Evolutionary conservation across 1,284 basidiomycete species (phyloP).

Genomic region (Sporisorium reilianum): DNA sequence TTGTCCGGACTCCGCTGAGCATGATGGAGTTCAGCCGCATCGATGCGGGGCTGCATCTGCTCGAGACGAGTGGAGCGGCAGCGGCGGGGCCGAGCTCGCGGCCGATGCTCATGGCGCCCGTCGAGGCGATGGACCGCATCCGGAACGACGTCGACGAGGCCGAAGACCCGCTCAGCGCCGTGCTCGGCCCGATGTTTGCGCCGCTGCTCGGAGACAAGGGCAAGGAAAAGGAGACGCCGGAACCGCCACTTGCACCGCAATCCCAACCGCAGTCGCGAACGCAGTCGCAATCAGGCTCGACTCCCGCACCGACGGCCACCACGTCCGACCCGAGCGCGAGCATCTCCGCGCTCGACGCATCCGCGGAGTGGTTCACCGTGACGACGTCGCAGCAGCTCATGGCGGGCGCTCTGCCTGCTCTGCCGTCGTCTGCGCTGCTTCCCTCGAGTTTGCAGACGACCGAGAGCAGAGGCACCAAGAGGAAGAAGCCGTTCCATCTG

Average conservation of each 20-base stretch:
- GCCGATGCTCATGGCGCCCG: slow-evolving; percentile 23
- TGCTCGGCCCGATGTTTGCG: slow-evolving; percentile 30
- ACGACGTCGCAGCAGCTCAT: slow-evolving; percentile 52
- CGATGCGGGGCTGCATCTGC: slow-evolving; percentile 30
- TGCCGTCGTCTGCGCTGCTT: slow-evolving; percentile 28
- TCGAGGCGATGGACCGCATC: slow-evolving; percentile 38
- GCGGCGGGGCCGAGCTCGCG: slow-evolving; percentile 37
- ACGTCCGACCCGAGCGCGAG: background rate
- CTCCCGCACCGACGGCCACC: slow-evolving; percentile 9
- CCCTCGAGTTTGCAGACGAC: background rate
- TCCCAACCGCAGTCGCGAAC: slow-evolving; percentile 14
- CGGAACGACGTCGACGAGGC: slow-evolving; percentile 24
- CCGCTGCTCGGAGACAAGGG: slow-evolving; percentile 28
- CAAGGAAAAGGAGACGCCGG: slow-evolving; percentile 43
- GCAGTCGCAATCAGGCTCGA: slow-evolving; percentile 8
- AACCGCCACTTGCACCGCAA: slow-evolving; percentile 15
- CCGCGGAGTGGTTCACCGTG: slow-evolving; percentile 57
- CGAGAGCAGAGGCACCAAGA: slow-evolving; percentile 11
- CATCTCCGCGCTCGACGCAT: slow-evolving; percentile 18
- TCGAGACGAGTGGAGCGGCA: slow-evolving; percentile 8
- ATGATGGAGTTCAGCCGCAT: slow-evolving; percentile 73
- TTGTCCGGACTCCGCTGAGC: slow-evolving; percentile 80
- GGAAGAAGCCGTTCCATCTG: slow-evolving; percentile 30
- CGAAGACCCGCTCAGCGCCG: slow-evolving; percentile 26
- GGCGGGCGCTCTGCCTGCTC: slow-evolving; percentile 42